Base-by-base conservation (phyloP, 2,329 filamentous ascomycete genomes). In the Ascochyta fabae region DNA sequence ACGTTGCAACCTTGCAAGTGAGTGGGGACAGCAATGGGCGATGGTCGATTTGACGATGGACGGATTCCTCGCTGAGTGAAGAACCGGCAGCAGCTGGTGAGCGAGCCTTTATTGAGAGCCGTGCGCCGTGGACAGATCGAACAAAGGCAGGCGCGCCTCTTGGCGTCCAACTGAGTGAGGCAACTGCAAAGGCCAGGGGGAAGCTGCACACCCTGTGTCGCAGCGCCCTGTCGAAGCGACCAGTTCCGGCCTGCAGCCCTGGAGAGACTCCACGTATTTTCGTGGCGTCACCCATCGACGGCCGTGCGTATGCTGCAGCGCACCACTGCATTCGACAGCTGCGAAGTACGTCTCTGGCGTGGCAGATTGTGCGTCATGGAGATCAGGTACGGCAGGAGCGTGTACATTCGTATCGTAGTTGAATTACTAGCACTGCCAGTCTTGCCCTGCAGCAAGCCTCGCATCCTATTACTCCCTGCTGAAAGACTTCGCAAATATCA, bases 1-100 rank as follows among this genome's bases (percentile, higher is more conserved):
- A 53, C 49, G 60, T 58, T 56, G 66, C 60, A 56, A 56, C 53
- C 53, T 56, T 56, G 53, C 26, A 66, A 56, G 58, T 58, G 53
- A 62, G 64, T 68, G 65, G 65, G 59, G 61, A 55, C 53, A 31
- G 13, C 46, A 35, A 46, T 41, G 26, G 33, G 47, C 31, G 47
- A 49, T 16, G 42, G 35, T 44, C 23, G 39, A 27, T 48, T 19
- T 34, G 29, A 31, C 29, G 29, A 10, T 31, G 35, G 33, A 35
- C 33, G 33, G 33, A 35, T 6, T 35, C 46, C 31, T 47, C 23
- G 43, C 19, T 46, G 47, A 38, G 13, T 12, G 42, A 26, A 33
- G 38, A 34, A 56, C 24, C 24, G 10, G 34, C 29, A 55, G 42
- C 47, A 44, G 39, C 40, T 16, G 7, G 24, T 23, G n/a, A 33